Base-by-base conservation (phyloP, 1,284 basidiomycete genomes). In the Puccinia hordei region DNA sequence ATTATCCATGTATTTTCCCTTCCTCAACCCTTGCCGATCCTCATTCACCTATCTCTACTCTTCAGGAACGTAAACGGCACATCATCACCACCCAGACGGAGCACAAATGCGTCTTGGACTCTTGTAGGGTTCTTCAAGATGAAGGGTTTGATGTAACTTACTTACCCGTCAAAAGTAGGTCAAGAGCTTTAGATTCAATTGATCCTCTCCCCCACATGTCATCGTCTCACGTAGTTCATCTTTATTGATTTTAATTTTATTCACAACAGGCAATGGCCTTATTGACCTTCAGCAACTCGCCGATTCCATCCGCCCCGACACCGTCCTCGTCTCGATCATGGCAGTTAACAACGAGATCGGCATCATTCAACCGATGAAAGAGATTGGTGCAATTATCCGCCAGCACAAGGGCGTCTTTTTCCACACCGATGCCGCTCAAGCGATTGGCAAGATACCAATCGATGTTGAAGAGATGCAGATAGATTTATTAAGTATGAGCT, bases 331-430 rank as follows among this genome's bases (percentile, higher is more conserved):
- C 57, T 97, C 95, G 13, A 92, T 99, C 86, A 99, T 99, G 97
- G 90, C 93, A 3, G 96, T 99, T 82, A 99, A 99, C 88, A 99
- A 99, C 87, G 97, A 99, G 88, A 99, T 95, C 9, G 97, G 97
- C 69, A 95, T 98, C 82, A 97, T 99, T 82, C 97, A 99, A 85
- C 97, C 97, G 0, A 89, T 99, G 82, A 92, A 93, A 85, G 95
- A 98, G 86, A 99, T 99, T 82, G 96, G 95, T 33, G 89, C 90
- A 5, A 89, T 97, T 41, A 86, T 93, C 73, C 88, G 88, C 84
- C 84, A 83, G 44, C 84, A 85, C 73, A 85, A 85, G 33, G 84
- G 85, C 82, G 90, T 97, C 19, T 92, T 95, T 86, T 92, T 99
- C 89, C 97, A 99, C 87, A 96, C 97, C 30, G 97, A 99, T 86